phyloP scores from a whole-genome alignment of 176 grass and related monocot genomes.

The Secale cereale region DNA sequence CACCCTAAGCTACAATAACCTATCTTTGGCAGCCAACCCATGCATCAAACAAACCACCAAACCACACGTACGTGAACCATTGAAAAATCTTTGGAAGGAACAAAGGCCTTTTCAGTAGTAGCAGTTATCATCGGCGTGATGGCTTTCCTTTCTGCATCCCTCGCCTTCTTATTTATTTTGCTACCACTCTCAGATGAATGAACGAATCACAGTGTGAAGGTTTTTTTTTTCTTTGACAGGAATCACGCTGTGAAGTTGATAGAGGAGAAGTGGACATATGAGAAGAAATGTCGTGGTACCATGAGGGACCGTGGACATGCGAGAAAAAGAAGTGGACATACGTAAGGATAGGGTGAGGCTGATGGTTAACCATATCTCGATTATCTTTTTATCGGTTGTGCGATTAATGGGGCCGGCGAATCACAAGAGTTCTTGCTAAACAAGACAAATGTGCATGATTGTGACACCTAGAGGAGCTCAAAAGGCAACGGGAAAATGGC shows the following conservation, averaged over 20 bases:
- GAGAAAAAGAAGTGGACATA: no score
- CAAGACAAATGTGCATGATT: constrained; percentile 32
- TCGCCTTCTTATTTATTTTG: not conserved
- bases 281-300: not conserved
- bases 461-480: constrained; percentile 27
- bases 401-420: not conserved
- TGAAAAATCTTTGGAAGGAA: not conserved
- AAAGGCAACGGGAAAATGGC: not conserved
- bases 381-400: not conserved
- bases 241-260: constrained; percentile 29
- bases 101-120: not conserved
- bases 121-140: not conserved
- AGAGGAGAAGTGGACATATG: constrained; percentile 4
- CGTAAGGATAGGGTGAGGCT: constrained; percentile 5
- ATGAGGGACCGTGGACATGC: not conserved
- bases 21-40: not conserved
- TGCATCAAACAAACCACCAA: not conserved
- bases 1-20: not conserved
- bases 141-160: not conserved
- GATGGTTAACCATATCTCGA: constrained; percentile 30
- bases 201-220: constrained; percentile 30
- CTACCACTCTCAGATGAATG: constrained; percentile 20
- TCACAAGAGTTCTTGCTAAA: constrained; percentile 29
- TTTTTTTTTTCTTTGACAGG: no score
- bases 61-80: constrained; percentile 24